Base-by-base conservation (phyloP, 768 basidiomycete genomes). In the Termitomyces sp. region DNA sequence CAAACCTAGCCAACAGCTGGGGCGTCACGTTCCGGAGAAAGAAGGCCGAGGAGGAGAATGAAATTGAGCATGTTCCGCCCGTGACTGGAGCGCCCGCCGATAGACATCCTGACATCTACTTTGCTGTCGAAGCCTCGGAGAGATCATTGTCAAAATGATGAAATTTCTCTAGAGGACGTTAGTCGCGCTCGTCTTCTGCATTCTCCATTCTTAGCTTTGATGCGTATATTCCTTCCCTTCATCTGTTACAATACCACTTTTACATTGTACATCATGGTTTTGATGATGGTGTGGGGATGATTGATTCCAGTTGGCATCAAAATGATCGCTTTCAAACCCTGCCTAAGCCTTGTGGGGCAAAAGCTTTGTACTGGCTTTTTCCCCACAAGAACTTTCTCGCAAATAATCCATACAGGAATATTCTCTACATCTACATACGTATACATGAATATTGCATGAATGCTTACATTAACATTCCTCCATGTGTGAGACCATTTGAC, bases 1-100 rank as follows among this genome's bases (percentile, higher is more conserved):
- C 83, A 11, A 82, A 72, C 58, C 71, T 86, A 49, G 85, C 85
- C 5, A 84, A 75, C 49, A 87, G 79, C 67, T 87, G 82, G 83
- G 86, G 85, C 0, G 79, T 83, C 2, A 11, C 38, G 1, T 87
- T 88, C 65, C 75, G 83, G 52, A 81, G 76, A 68, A 85, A 79
- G 67, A 76, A 73, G 41, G 52, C 43, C n/a, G 63, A 58, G 4
- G 30, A 43, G n/a, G 61, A 60, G 8, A 28, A 41, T 4, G 63
- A 54, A 50, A 38, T 48, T 43, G 61, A 53, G 5, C 46, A 46
- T 20, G 26, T 52, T 43, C 40, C 56, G 7, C 28, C 54, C 24
- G 52, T 40, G 7, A 26, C 26, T 28, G 54, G 50, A 38, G 47
- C 50, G 11, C 33, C 60, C 18, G 53, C 32, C 16, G 60, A 58